Evolutionary conservation across 2,329 filamentous ascomycete species (phyloP), one percentile per base, ranked within the genome.

Genomic region (Alternaria gansuensis): DNA sequence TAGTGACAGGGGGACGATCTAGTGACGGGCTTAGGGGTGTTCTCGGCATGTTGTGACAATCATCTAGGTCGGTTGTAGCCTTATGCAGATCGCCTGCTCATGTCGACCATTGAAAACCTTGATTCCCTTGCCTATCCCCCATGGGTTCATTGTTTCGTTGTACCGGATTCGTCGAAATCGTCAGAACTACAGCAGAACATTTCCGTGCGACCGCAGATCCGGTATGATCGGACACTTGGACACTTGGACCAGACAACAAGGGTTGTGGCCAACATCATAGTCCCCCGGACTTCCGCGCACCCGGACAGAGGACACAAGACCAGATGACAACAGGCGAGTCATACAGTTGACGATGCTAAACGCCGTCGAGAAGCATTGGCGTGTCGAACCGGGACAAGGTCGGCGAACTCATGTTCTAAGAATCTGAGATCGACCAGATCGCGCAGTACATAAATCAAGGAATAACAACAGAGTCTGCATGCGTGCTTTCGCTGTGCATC

Each of bases 321-420:
- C 55, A 58, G n/a, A n/a, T 52, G 29, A 13, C 17, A 31, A 28
- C 43, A 43, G 29, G 10, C 55, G 51, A 58, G 43, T 54, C 55
- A 54, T 48, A 40, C 21, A 23, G 24, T 21, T 46, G 33, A 45
- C 45, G 51, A 34, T 24, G 23, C 43, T 34, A 37, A 40, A 29
- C 39, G 23, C 44, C 44, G 51, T 49, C 31, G 10, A 26, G n/a
- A 44, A 37, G 26, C 37, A 36, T 44, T 49, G 51, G 37, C 14
- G 13, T 37, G 24, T 24, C 36, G 46, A 14, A 49, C 40, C 55
- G 55, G 55, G 31, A 54, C 9, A 11, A 54, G 37, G 44, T 58
- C 55, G 55, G 55, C 55, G 23, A 58, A 37, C 33, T 40, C 43
- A 34, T 44, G 43, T 54, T 29, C 17, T 24, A 21, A 40, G 21